Percentiles rank a stretch among this genome's conserved stretches.
These are phyloP conservation scores for Candida chilensis DNA, from an alignment of 805 yeast species.

Conservation along the genomic window DNA sequence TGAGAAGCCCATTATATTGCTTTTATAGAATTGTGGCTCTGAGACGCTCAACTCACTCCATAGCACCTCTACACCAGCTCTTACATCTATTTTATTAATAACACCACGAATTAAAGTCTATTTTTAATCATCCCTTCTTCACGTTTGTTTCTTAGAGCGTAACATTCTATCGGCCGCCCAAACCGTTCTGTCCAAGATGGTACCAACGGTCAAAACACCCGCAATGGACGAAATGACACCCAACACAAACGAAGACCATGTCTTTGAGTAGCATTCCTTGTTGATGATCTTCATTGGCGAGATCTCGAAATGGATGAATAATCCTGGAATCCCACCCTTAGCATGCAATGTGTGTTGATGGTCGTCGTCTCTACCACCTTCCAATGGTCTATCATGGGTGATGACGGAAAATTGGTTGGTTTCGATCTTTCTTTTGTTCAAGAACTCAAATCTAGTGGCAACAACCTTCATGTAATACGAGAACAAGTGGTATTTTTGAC, in stretches of 20 bases:
- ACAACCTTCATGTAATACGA: constrained; percentile 86
- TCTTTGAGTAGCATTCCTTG: constrained; percentile 60
- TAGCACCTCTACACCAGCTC: too few relatives aligned
- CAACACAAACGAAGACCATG: constrained; percentile 76
- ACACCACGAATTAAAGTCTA: too few relatives aligned
- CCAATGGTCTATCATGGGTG: constrained; percentile 74
- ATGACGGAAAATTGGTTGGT: constrained; percentile 91
- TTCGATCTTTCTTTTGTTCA: constrained; percentile 45
- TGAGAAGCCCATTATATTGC: too few relatives aligned
- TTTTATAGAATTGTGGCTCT: too few relatives aligned
- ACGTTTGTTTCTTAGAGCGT: constrained; percentile 61
- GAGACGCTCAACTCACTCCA: too few relatives aligned
- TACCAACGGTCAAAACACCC: constrained; percentile 88
- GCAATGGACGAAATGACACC: constrained; percentile 87
- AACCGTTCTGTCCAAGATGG: constrained; percentile 78
- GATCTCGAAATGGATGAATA: constrained; percentile 82
- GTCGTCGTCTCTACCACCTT: constrained; percentile 85
- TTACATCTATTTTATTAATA: too few relatives aligned
- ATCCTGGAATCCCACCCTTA: constrained; percentile 86
- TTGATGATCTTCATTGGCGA: constrained; percentile 89
- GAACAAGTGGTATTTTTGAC: constrained; percentile 51
- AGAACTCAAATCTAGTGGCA: constrained; percentile 73
- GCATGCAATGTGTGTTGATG: constrained; percentile 80
- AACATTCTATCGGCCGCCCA: constrained; percentile 83
- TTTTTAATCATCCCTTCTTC: too few relatives aligned